Conservation (phyloP, 257 asterid species). For the Fraxinus americana region DNA sequence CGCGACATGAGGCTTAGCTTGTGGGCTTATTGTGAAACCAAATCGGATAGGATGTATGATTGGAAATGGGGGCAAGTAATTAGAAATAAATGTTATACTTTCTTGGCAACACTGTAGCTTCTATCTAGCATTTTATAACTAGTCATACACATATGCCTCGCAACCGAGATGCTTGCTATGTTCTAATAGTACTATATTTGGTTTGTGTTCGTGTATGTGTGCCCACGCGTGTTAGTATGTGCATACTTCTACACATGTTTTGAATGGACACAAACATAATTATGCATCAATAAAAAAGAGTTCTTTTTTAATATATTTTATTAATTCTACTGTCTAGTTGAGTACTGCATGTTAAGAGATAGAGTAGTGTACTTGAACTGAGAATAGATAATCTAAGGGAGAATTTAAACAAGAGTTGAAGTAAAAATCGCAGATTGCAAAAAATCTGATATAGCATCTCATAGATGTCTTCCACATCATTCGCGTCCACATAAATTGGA, state of each 20-base stretch:
- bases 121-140: not conserved
- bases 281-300: too few relatives aligned
- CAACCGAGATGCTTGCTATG: not conserved
- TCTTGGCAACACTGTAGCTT: not conserved
- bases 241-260: too few relatives aligned
- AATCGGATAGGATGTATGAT: constrained; percentile 56
- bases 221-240: too few relatives aligned
- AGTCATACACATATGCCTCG: not conserved
- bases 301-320: not conserved
- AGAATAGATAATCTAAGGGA: constrained; percentile 2
- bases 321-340: not conserved
- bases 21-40: constrained; percentile 48
- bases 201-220: too few relatives aligned
- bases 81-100: constrained; percentile 34
- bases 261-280: too few relatives aligned
- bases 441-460: too few relatives aligned
- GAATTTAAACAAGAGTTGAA: constrained; percentile 8
- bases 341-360: not conserved
- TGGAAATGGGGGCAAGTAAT: constrained; percentile 55
- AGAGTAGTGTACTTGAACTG: constrained; percentile 29
- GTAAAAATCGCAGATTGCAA: not conserved
- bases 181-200: not conserved
- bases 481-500: too few relatives aligned
- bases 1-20: not conserved
- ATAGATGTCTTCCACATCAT: too few relatives aligned